A percentile compares a stretch with the other conserved stretches of the same genome.
Conservation (phyloP, 2,329 filamentous ascomycete genomes). For the Coniochaeta prunicola region DNA sequence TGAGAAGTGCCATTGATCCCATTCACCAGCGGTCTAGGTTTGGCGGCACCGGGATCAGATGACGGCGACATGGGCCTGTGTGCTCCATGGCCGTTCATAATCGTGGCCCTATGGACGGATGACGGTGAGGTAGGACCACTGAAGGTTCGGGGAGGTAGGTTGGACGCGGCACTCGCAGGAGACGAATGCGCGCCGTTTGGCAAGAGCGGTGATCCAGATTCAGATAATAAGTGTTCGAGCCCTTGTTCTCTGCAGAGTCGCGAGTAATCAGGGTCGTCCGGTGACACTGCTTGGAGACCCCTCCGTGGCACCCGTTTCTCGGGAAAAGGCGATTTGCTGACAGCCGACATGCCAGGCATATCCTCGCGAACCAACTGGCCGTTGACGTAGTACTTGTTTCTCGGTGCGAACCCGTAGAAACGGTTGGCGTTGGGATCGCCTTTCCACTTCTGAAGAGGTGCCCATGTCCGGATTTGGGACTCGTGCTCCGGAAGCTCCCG, state of each 20-base stretch:
- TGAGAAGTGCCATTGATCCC: slow-evolving; percentile 10
- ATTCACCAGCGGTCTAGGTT: slow-evolving; percentile 18
- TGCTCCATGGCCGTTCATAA: slow-evolving; percentile 10
- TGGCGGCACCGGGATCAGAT: slow-evolving; percentile 14
- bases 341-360: slow-evolving; percentile 34
- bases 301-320: slow-evolving; percentile 48
- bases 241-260: slow-evolving; percentile 50
- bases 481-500: slow-evolving; percentile 50
- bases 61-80: slow-evolving; percentile 17
- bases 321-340: slow-evolving; percentile 47
- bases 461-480: slow-evolving; percentile 32
- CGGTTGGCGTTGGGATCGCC: slow-evolving; percentile 46
- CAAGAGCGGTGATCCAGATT: slow-evolving; percentile 33
- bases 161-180: slow-evolving; percentile 24
- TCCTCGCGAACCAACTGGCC: slow-evolving; percentile 47
- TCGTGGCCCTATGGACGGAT: slow-evolving; percentile 7
- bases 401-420: slow-evolving; percentile 47
- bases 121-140: slow-evolving; percentile 22
- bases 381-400: slow-evolving; percentile 51
- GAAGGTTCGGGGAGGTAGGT: slow-evolving; percentile 11
- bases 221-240: slow-evolving; percentile 44
- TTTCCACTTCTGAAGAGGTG: slow-evolving; percentile 47
- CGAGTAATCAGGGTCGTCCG: slow-evolving; percentile 50
- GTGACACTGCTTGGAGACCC: slow-evolving; percentile 43
- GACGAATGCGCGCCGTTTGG: slow-evolving; percentile 42